Conservation (phyloP, 129 eudicot species). For the Helichrysum umbraculigerum region DNA sequence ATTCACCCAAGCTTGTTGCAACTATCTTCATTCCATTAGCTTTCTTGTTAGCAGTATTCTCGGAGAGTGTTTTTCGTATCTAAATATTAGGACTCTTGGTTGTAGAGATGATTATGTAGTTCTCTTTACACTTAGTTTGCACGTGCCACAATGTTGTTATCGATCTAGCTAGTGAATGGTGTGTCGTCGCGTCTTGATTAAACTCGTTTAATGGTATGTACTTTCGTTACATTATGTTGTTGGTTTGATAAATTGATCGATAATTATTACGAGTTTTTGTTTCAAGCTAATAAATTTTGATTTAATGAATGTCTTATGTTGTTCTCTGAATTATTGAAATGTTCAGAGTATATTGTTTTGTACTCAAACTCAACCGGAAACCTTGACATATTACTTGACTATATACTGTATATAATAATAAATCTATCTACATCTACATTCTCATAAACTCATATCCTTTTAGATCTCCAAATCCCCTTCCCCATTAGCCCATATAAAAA, state of each 20-base stretch:
- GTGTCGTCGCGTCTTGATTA: background rate
- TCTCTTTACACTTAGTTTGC: constrained; percentile 3
- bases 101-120: background rate
- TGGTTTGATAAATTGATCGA: background rate
- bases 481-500: too few relatives aligned
- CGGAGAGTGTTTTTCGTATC: constrained; percentile 2
- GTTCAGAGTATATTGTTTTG: background rate
- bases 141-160: background rate
- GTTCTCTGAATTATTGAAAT: background rate
- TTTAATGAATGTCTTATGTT: background rate
- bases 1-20: constrained; percentile 10
- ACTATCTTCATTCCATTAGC: constrained; percentile 8
- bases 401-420: too few relatives aligned
- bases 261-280: background rate
- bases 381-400: too few relatives aligned
- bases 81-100: constrained; percentile 6
- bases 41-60: constrained; percentile 20
- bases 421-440: too few relatives aligned
- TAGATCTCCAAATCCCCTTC: too few relatives aligned
- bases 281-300: background rate
- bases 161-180: constrained; percentile 6
- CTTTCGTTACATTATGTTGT: background rate
- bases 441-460: constrained; percentile 15
- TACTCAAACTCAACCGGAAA: too few relatives aligned
- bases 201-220: constrained; percentile 5